These are phyloP conservation scores for Coniferiporia sulphurascens DNA, from an alignment of 1,284 basidiomycete genomes.

Conservation along the genomic window DNA sequence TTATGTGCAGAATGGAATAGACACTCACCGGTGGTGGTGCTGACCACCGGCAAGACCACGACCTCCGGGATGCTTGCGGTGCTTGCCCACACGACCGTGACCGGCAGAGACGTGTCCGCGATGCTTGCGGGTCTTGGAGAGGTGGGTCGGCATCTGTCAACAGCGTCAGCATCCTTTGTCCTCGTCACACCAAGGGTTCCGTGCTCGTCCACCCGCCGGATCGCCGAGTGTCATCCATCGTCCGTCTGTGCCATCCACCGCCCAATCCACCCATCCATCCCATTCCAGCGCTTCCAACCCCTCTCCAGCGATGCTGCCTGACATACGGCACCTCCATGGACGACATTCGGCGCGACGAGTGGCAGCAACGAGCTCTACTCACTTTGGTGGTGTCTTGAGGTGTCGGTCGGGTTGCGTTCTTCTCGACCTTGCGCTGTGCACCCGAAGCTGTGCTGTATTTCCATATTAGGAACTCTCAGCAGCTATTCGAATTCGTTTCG, in stretches of 20 bases:
- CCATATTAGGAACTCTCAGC: neutral
- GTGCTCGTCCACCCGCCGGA: conserved; percentile 40
- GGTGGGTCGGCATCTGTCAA: conserved; percentile 80
- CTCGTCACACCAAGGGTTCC: conserved; percentile 23
- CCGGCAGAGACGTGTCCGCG: conserved; percentile 98
- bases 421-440: neutral
- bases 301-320: neutral
- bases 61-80: conserved; percentile 99
- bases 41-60: conserved; percentile 99
- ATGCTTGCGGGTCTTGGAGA: conserved; percentile 97
- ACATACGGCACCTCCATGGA: neutral
- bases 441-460: conserved; percentile 6
- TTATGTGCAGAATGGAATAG: neutral
- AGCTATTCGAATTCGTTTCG: neutral
- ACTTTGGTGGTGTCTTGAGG: conserved; percentile 51
- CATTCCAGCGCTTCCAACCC: neutral
- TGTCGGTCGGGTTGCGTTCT: conserved; percentile 15
- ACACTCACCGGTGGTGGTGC: conserved; percentile 93
- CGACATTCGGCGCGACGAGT: neutral
- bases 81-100: conserved; percentile 99
- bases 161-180: conserved; percentile 26
- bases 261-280: conserved; percentile 14
- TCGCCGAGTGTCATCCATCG: conserved; percentile 27
- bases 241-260: conserved; percentile 21
- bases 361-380: conserved; percentile 3